These are phyloP conservation scores for Choricystis sp. DNA, from an alignment of 139 green algal species.

Conservation along the genomic window DNA sequence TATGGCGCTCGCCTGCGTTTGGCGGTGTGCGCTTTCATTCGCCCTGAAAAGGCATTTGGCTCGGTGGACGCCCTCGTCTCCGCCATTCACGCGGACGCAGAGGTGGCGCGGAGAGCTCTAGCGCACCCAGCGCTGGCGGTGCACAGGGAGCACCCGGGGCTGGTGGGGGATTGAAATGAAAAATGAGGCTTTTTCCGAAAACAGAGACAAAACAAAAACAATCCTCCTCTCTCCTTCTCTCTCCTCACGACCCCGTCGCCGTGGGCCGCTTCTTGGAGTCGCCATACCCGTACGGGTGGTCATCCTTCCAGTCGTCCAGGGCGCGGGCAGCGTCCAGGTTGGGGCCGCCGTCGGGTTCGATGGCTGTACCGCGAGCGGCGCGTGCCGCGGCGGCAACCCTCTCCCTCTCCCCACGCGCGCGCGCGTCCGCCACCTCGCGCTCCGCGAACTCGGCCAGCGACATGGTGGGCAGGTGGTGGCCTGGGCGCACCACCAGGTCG, in stretches of 20 bases:
- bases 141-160: too few relatives aligned
- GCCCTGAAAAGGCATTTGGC: constrained; percentile 69
- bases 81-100: constrained; percentile 59
- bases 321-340: neutral
- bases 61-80: constrained; percentile 52
- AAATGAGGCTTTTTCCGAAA: too few relatives aligned
- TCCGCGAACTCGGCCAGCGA: neutral
- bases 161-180: too few relatives aligned
- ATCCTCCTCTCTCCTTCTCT: neutral
- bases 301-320: neutral
- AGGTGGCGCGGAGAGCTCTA: constrained; percentile 34
- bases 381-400: neutral
- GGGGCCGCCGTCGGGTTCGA: neutral
- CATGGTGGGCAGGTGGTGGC: neutral
- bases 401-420: neutral
- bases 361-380: neutral
- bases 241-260: neutral
- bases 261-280: neutral
- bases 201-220: neutral
- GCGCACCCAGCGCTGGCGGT: neutral
- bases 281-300: neutral
- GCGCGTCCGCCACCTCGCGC: neutral
- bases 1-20: constrained; percentile 49
- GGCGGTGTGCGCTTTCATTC: constrained; percentile 68
- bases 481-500: neutral